Base-by-base conservation (phyloP, 1,284 basidiomycete species). In the Ceratobasidium papillatum region DNA sequence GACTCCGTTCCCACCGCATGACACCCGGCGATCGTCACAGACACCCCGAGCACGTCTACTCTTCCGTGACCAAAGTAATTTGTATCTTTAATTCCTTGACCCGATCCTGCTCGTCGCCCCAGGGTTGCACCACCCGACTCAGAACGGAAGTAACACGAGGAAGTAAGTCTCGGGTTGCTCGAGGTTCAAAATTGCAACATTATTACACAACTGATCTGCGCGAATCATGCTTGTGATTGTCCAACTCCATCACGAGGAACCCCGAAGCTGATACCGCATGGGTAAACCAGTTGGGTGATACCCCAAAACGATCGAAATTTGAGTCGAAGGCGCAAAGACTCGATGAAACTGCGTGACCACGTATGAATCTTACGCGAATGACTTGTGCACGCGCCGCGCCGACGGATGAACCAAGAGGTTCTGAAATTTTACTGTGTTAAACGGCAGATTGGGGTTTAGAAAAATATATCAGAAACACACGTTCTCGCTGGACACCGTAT, bases 1-100 rank as follows among this genome's bases (percentile, higher is more conserved):
- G 43, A 7, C 58, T 49, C 65, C 12, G 51, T 71, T 71, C 54
- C 61, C 54, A 49, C 68, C 68, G 27, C 68, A 59, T 71, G 68
- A 59, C 68, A 32, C 22, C 11, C 27, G 43, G 47, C 27, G 25
- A 61, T 4, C 19, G 43, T 41, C 12, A 27, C 25, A 49, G 45
- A 49, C 45, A 19, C 41, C 14, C 41, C 41, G 41, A 43, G 41
- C 14, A 7, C 41, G 41, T 43, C 7, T 17, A 52, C 51, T 38
- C 56, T 3, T 11, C 32, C 9, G 56, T 59, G 25, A 30, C 27
- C 56, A 30, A 9, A 4, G 11, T 59, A 12, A 59, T 59, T 19
- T 43, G 25, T 36, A 19, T 41, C 30, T 61, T 61, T 59, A 12
- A 36, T 22, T 19, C 32, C 59, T 27, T 27, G 32, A n/a, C 36